These are phyloP conservation scores for Iodosphaeria phyllophila DNA, from an alignment of 2,329 filamentous ascomycete species.

Conservation along the genomic window DNA sequence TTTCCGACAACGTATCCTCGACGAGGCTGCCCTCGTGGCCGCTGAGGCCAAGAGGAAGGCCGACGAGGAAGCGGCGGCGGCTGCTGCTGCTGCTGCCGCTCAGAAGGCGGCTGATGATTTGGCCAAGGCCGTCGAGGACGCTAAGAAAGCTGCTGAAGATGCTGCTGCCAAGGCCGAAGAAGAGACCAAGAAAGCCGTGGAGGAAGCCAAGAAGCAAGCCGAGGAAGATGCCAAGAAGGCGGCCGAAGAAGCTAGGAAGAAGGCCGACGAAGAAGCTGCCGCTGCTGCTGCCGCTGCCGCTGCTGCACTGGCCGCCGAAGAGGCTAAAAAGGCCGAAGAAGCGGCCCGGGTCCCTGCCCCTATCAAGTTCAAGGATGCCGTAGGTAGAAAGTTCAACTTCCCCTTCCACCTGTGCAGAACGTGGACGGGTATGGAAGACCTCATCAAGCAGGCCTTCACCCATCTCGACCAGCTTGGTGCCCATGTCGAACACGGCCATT, in stretches of 20 bases:
- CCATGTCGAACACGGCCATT: conserved; percentile 61
- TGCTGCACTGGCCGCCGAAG: conserved; percentile 25
- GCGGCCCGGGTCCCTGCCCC: conserved; percentile 30
- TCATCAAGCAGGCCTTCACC: conserved; percentile 69
- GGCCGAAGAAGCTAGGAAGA: conserved; percentile 15
- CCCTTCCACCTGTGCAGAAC: conserved; percentile 72
- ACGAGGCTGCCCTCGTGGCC: conserved; percentile 10
- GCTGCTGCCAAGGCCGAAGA: conserved; percentile 20
- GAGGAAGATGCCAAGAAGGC: conserved; percentile 22
- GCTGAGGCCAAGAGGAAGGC: conserved; percentile 8
- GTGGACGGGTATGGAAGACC: conserved; percentile 71
- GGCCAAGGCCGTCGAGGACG: conserved; percentile 10
- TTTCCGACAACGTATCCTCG: too few species aligned
- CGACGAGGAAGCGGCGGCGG: conserved; percentile 10
- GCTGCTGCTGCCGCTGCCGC: too few species aligned
- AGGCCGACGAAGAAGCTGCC: conserved; percentile 36
- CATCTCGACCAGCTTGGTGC: conserved; percentile 61
- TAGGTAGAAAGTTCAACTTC: conserved; percentile 83
- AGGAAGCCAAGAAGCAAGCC: conserved; percentile 16
- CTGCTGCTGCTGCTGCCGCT: conserved; percentile 11
- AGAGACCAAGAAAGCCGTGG: conserved; percentile 19
- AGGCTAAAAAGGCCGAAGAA: conserved; percentile 27
- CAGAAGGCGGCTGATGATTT: conserved; percentile 5
- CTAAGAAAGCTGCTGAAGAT: conserved; percentile 11
- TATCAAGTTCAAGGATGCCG: conserved; percentile 80